These are phyloP conservation scores for Echinosophora koreensis DNA, from an alignment of 306 rosid genomes.

Conservation along the genomic window DNA sequence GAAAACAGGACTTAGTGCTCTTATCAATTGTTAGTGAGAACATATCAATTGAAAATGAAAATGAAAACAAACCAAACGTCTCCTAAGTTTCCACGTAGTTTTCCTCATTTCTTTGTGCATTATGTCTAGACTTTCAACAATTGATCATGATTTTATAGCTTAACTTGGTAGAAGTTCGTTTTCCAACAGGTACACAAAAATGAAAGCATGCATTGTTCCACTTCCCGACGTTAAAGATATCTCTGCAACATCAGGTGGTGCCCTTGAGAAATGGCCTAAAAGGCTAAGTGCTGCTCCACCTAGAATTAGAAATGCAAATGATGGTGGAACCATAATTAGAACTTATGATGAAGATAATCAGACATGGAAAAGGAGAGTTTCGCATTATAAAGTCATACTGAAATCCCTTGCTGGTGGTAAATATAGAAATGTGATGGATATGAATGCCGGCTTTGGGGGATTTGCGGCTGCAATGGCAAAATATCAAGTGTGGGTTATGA, in stretches of 20 bases:
- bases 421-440: constrained; percentile 68
- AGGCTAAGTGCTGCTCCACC: constrained; percentile 54
- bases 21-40: too few relatives aligned
- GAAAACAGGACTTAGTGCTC: too few relatives aligned
- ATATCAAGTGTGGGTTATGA: constrained; percentile 61
- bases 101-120: not conserved
- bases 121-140: not conserved
- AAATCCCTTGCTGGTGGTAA: constrained; percentile 53
- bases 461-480: constrained; percentile 65
- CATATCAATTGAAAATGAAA: too few relatives aligned
- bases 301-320: constrained; percentile 47
- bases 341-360: constrained; percentile 48
- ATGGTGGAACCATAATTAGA: constrained; percentile 29
- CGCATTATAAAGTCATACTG: constrained; percentile 47
- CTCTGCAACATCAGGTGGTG: constrained; percentile 53
- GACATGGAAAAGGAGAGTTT: constrained; percentile 57
- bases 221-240: constrained; percentile 56
- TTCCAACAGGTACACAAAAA: constrained; percentile 64
- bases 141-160: not conserved
- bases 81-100: not conserved
- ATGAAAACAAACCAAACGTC: too few relatives aligned
- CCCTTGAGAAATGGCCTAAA: constrained; percentile 59
- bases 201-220: constrained; percentile 63
- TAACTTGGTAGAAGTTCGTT: constrained; percentile 15
- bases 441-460: constrained; percentile 68